A percentile compares a stretch with the other conserved stretches of the same genome.
Conservation (phyloP, 192 early-diverging fungal genomes). For the Powellomyces hirtus region DNA sequence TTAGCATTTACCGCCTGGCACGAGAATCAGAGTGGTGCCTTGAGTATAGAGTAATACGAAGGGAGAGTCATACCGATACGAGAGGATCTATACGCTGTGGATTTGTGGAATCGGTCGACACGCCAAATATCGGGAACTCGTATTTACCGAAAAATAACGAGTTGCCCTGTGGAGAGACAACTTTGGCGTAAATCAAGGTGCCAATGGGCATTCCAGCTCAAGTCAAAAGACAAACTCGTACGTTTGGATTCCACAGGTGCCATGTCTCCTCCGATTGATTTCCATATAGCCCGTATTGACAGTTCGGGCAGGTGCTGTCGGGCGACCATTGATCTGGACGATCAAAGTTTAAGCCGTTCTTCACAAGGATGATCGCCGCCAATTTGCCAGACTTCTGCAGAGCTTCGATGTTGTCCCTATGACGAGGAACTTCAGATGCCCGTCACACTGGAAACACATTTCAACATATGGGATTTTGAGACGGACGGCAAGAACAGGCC, state of each 20-base stretch:
- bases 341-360: slow-evolving; percentile 21
- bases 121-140: slow-evolving; percentile 68
- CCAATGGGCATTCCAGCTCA: background rate
- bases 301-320: slow-evolving; percentile 66
- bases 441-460: no score
- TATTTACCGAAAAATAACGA: slow-evolving; percentile 52
- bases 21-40: no score
- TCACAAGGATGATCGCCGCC: slow-evolving; percentile 54
- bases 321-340: slow-evolving; percentile 49
- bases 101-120: slow-evolving; percentile 12
- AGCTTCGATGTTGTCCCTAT: slow-evolving; percentile 46
- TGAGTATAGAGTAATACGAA: no score
- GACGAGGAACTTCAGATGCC: background rate
- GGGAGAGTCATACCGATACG: no score
- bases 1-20: slow-evolving; percentile 57
- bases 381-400: slow-evolving; percentile 50
- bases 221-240: slow-evolving; percentile 36
- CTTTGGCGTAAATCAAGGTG: no score
- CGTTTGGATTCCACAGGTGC: slow-evolving; percentile 70
- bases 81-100: background rate
- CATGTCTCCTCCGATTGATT: slow-evolving; percentile 33
- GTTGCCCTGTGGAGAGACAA: slow-evolving; percentile 55
- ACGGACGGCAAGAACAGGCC: slow-evolving; percentile 57
- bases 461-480: background rate
- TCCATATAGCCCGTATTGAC: slow-evolving; percentile 67